Evolutionary conservation across 164 flowering plant species (phyloP), one percentile per base, ranked within the genome.

Genomic region (Stephania yunnanensis): DNA sequence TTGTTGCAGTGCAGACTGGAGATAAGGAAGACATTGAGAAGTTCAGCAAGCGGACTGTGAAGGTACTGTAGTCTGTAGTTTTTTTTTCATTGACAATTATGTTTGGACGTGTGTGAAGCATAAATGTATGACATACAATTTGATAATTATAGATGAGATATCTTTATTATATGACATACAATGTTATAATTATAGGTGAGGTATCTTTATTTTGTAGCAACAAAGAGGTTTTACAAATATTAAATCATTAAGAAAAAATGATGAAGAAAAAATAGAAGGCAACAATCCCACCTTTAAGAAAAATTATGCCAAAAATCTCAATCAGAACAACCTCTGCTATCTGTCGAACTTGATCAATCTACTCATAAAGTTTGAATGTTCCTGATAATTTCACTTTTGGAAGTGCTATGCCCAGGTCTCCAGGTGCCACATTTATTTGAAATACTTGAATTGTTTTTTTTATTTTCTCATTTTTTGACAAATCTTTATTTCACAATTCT

Each of bases 11-110:
- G 82, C 87, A 96, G 98, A 72, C 81, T 76, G 98, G 97, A n/a
- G 90, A 88, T 73, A 87, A 87, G 82, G 97, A 91, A 79, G 93
- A 88, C 74, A 96, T 92, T 76, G 99, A 96, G 82, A 92, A 94
- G 80, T 96, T 83, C 79, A 94, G 99, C 73, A 96, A 96, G 76
- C 79, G 97, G 75, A 94, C 99, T 46, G 99, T 96, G 73, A 96
- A 96, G 93, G 98, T 91, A 74, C 4, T 17, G 9, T 50, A 50
- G 15, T 50, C 13, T 50, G 42, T 36, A 36, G 4, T 36, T 2
- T 15, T 8, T 8, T 8, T 50, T 50, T 9, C 55, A 50, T 10
- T 50, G 11, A 50, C 11, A 50, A 50, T 8, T 10, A 50, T 50
- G 11, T 50, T 50, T 50, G 55, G 55, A 50, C 15, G 55, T 50